Evolutionary conservation across 106 monocot genomes (phyloP).

Genomic region (Dendrobium chrysotoxum): DNA sequence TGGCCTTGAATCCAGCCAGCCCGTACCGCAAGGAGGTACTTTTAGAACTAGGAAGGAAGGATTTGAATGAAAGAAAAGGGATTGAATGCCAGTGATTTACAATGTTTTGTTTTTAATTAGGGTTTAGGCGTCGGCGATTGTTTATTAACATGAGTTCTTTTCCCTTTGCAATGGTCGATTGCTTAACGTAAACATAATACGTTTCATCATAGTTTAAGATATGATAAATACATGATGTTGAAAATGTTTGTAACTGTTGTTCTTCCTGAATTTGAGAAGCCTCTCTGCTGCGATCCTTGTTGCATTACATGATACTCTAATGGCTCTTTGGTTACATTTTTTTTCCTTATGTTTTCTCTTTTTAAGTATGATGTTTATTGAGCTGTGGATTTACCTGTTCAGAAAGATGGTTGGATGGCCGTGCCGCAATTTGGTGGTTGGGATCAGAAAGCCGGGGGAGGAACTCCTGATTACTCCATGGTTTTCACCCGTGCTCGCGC

Average conservation of each 20-base stretch:
- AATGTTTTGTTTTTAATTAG: neutral
- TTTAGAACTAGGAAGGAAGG: neutral
- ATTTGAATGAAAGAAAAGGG: neutral
- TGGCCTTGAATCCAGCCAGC: constrained; percentile 4
- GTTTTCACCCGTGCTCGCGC: constrained; percentile 26
- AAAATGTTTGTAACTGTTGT: neutral
- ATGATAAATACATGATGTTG: neutral
- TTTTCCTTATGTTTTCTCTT: neutral
- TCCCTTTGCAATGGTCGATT: neutral
- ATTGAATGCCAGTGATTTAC: neutral
- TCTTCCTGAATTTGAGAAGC: neutral
- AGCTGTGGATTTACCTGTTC: neutral
- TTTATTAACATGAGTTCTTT: neutral
- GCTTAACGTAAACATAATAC: neutral
- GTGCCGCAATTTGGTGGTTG: constrained; percentile 25
- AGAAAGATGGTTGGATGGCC: constrained; percentile 7
- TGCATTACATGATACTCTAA: neutral
- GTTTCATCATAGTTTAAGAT: neutral
- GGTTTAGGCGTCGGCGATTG: neutral
- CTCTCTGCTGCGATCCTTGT: constrained; percentile 3
- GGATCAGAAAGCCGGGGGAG: constrained; percentile 17
- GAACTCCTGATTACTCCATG: constrained; percentile 17
- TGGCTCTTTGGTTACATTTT: neutral
- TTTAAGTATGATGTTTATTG: neutral
- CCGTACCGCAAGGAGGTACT: constrained; percentile 6